Conservation (phyloP, 345 rosid genomes). For the Euphorbia peplus region DNA sequence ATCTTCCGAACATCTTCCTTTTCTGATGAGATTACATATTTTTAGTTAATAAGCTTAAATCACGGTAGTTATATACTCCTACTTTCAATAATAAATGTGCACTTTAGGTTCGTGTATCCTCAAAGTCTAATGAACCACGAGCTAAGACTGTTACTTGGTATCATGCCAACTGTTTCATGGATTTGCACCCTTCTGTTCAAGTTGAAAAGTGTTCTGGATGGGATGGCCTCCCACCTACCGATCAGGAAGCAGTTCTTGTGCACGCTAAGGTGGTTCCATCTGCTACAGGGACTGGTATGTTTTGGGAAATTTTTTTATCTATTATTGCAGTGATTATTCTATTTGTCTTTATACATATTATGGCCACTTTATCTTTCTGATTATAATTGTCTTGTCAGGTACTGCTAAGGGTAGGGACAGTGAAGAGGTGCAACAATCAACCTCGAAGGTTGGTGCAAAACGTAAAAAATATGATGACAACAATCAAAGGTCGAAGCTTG, state of each 20-base stretch:
- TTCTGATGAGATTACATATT: neutral
- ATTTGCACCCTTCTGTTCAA: constrained; percentile 46
- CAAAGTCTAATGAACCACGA: constrained; percentile 68
- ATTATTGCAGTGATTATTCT: neutral
- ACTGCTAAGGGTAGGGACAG: constrained; percentile 26
- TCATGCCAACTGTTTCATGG: constrained; percentile 74
- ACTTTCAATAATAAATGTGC: neutral
- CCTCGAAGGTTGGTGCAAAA: constrained; percentile 51
- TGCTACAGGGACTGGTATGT: constrained; percentile 48
- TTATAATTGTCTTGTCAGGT: constrained; percentile 26
- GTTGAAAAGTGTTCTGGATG: constrained; percentile 75
- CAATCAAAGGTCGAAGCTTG: constrained; percentile 50
- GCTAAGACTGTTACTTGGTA: constrained; percentile 77
- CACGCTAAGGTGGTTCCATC: constrained; percentile 48
- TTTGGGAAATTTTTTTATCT: neutral
- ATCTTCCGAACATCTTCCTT: neutral
- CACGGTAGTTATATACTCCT: neutral
- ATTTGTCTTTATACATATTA: neutral
- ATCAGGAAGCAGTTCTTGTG: constrained; percentile 47
- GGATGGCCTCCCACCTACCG: constrained; percentile 62
- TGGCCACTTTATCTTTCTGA: constrained; percentile 17
- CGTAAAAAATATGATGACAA: constrained; percentile 47
- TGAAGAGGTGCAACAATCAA: constrained; percentile 31
- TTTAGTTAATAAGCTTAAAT: constrained; percentile 9
- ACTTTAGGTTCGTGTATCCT: constrained; percentile 70